phyloP scores from a whole-genome alignment of 2,329 filamentous ascomycete species.

The Fusarium napiforme region DNA sequence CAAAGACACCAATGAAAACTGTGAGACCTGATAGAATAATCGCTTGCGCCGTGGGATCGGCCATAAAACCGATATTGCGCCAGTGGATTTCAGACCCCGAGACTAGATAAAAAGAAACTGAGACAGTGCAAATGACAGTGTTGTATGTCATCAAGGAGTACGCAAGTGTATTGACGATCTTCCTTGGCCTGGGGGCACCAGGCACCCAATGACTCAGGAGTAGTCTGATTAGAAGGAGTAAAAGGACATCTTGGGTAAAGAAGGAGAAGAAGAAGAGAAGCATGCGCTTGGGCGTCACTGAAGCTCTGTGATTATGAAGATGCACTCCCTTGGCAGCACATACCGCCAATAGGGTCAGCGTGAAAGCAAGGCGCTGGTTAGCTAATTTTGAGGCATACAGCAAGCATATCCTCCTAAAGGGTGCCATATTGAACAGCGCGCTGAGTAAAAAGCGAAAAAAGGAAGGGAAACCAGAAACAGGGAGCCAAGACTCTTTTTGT shows the following conservation, averaged over 20 bases:
- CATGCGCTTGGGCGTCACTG: background rate
- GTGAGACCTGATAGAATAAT: slow-evolving; percentile 46
- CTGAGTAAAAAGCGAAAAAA: background rate
- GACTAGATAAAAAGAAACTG: slow-evolving; percentile 12
- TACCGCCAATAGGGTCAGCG: background rate
- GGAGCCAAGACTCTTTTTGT: background rate
- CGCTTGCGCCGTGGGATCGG: slow-evolving; percentile 44
- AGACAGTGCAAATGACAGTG: slow-evolving; percentile 30
- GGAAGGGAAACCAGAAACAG: background rate
- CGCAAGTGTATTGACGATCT: slow-evolving; percentile 7
- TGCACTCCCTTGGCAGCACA: background rate
- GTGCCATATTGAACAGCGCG: background rate
- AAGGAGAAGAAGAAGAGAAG: background rate
- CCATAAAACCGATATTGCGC: slow-evolving; percentile 47
- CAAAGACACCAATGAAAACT: slow-evolving; percentile 35
- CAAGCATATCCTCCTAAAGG: background rate
- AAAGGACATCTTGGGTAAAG: slow-evolving; percentile 43
- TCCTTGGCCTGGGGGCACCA: slow-evolving; percentile 1
- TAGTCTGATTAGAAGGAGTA: slow-evolving; percentile 48
- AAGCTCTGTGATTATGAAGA: background rate
- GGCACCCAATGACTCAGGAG: slow-evolving; percentile 43
- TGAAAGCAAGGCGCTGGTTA: background rate
- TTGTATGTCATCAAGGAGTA: slow-evolving; percentile 15
- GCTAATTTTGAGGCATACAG: background rate
- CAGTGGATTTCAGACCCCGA: slow-evolving; percentile 48